Evolutionary conservation across 495 filamentous ascomycete species (phyloP), one percentile per base, ranked within the genome.

Genomic region (Pyrenopolyporus hunteri): DNA sequence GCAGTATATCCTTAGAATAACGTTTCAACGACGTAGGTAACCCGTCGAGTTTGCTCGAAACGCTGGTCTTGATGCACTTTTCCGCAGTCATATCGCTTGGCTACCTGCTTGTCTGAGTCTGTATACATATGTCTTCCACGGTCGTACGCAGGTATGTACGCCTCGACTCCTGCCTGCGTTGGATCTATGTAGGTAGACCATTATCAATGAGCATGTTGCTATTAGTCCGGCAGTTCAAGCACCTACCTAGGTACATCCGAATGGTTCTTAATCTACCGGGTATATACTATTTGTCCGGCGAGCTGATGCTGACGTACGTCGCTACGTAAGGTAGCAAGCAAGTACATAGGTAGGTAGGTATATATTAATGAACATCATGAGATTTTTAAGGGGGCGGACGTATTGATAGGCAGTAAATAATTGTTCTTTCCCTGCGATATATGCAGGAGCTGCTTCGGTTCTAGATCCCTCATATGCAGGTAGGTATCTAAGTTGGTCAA

Each of bases 41-140:
- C 48, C 39, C 5, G 1, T 48, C 33, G 4, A 59, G 61, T 65
- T 65, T 59, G 35, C 45, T 59, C 43, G 36, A 64, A 59, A 59
- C 49, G 29, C 32, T 56, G 32, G 55, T 59, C 45, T 17, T 14
- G 9, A 55, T 65, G 62, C 39, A 28, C 29, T 59, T 50, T 59
- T 50, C 62, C 59, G 53, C n/a, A 28, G 31, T 48, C 37, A 57
- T 57, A 49, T 54, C 47, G 14, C 39, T 52, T 47, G 40, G 19
- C 17, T 47, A 16, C 45, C 45, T 48, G 2, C 20, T 39, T 39
- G 16, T 19, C 16, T 50, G 43, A 17, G 39, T 40, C 54, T 43
- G 25, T 47, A 42, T 49, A 20, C 28, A 28, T 28, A 32, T 32
- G 11, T 19, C 11, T 43, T n/a, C 17, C 14, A 53, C n/a, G 25